Percentiles rank a stretch among this genome's conserved stretches.
Conservation (phyloP, 208 protist species). For the Leishmania mexicana region DNA sequence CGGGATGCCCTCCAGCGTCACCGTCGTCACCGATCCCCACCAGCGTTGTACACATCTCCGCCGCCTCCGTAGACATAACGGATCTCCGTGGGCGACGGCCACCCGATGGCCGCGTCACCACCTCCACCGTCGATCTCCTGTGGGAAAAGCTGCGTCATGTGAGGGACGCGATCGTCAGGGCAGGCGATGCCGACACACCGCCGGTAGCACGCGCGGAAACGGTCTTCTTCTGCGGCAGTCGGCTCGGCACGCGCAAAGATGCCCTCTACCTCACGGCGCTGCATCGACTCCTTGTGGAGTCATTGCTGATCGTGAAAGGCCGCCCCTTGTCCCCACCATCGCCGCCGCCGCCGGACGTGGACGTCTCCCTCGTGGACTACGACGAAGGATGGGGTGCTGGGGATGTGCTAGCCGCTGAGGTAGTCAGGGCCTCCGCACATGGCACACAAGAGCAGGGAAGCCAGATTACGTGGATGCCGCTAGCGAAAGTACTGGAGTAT, state of each 20-base stretch:
- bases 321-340: not conserved
- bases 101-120: not conserved
- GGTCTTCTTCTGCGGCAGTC: conserved; percentile 13
- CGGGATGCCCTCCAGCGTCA: not conserved
- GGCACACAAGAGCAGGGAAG: not conserved
- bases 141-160: not conserved
- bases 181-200: not conserved
- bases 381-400: conserved; percentile 48
- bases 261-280: conserved; percentile 11
- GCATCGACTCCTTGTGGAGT: conserved; percentile 12
- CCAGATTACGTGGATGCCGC: not conserved
- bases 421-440: not conserved
- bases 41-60: not conserved
- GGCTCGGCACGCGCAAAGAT: conserved; percentile 15
- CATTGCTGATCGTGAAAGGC: not conserved
- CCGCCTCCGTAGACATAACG: not conserved
- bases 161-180: not conserved
- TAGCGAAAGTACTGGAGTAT: not conserved
- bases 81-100: not conserved
- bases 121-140: not conserved
- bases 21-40: not conserved
- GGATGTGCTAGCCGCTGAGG: conserved; percentile 38
- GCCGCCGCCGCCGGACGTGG: not conserved
- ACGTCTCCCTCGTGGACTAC: conserved; percentile 49
- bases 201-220: not conserved